Conservation (phyloP, 331 rosid genomes). For the Dryas integrifolia region DNA sequence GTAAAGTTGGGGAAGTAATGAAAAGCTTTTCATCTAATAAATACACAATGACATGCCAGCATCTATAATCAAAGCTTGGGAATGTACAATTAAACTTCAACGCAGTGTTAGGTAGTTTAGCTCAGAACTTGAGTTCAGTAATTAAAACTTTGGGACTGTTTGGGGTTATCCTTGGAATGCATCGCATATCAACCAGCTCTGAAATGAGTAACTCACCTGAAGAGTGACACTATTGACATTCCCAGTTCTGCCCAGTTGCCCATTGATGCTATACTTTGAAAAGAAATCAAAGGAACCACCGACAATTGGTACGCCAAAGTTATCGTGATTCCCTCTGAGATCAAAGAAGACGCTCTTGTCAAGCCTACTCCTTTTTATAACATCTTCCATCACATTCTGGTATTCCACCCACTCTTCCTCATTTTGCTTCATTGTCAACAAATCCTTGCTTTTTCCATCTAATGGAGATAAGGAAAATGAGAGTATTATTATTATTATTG, state of each 20-base stretch:
- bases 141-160: neutral
- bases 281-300: constrained; percentile 82
- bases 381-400: constrained; percentile 52
- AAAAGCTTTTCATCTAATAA: constrained; percentile 16
- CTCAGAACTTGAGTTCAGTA: neutral
- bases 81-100: neutral
- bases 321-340: constrained; percentile 89
- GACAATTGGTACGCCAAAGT: constrained; percentile 68
- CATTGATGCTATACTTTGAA: constrained; percentile 76
- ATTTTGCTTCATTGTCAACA: constrained; percentile 76
- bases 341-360: constrained; percentile 66
- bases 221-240: constrained; percentile 67
- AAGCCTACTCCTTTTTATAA: constrained; percentile 64
- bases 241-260: constrained; percentile 62
- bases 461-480: constrained; percentile 10
- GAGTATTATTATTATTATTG: too few relatives aligned
- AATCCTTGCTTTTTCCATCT: constrained; percentile 93
- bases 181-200: neutral
- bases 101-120: neutral
- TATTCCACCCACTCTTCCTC: constrained; percentile 92
- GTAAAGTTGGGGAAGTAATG: constrained; percentile 28
- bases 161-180: neutral
- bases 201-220: constrained; percentile 52
- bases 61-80: constrained; percentile 5
- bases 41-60: constrained; percentile 9